phyloP scores from a whole-genome alignment of 192 early-diverging fungal species.

The Cladochytrium replicatum region DNA sequence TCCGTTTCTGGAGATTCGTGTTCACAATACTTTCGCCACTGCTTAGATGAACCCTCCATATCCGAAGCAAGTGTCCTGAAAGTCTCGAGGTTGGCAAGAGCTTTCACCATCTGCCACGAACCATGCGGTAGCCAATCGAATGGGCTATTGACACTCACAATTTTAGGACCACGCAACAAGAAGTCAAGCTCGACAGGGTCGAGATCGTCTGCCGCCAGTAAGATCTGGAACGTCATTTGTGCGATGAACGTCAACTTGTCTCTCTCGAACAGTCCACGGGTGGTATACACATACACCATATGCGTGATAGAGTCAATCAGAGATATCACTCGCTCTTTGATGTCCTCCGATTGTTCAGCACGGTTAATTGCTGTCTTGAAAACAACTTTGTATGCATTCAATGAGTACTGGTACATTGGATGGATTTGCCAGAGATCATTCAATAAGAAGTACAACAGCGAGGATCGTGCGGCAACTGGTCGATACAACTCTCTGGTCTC shows the following conservation, averaged over 20 bases:
- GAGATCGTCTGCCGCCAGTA: conserved; percentile 41
- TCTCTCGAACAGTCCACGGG: conserved; percentile 50
- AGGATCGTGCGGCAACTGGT: conserved; percentile 54
- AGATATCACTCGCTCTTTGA: conserved; percentile 45
- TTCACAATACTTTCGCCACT: conserved; percentile 62
- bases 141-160: conserved; percentile 37
- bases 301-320: conserved; percentile 55
- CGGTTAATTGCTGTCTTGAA: conserved; percentile 51
- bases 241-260: conserved; percentile 56
- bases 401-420: conserved; percentile 61
- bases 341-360: conserved; percentile 49
- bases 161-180: conserved; percentile 38
- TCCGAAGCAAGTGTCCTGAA: conserved; percentile 46
- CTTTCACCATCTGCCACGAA: conserved; percentile 50
- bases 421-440: conserved; percentile 61
- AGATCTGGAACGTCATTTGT: conserved; percentile 60
- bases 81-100: conserved; percentile 46
- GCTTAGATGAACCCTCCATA: conserved; percentile 55
- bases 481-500: conserved; percentile 56
- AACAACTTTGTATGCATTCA: conserved; percentile 58
- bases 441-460: conserved; percentile 51
- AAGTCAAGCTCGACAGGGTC: conserved; percentile 52
- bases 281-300: conserved; percentile 54
- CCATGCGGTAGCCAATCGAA: conserved; percentile 46
- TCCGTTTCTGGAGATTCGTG: conserved; percentile 54